Base-by-base conservation (phyloP, 176 grass and related monocot genomes). In the Areca catechu region DNA sequence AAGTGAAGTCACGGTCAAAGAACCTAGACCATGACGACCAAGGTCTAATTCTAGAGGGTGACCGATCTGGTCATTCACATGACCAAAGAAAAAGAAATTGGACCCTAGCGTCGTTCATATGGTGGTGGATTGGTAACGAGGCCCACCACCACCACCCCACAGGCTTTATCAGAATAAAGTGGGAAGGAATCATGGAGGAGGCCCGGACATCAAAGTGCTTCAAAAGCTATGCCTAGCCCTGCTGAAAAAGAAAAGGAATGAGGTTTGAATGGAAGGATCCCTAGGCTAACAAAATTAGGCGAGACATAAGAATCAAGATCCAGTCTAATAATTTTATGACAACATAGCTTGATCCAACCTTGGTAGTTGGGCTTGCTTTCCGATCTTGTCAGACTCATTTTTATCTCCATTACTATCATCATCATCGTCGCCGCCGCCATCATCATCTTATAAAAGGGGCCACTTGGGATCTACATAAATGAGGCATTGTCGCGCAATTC, bases 81-180 rank as follows among this genome's bases (percentile, higher is more conserved):
- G 34, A 43, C 34, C 12, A 43, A 43, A 43, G 34, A 43, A 43
- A 29, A 43, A 43, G 34, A 12, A 43, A 37, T 10, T 9, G 9
- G 34, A 37, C 34, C 34, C 34, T 37, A 37, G 34, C 34, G 1
- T 10, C 7, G 34, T 29, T 29, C 27, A 6, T 3, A 43, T 43
- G 34, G 34, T 12, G 34, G 34, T 14, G 34, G 34, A 14, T 12
- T 43, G 34, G 9, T 12, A 10, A 43, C 10, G 34, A 43, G 34
- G 7, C 34, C 34, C 34, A 43, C 34, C 34, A 30, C 28, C 2
- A 49, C 4, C 19, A 63, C 18, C 21, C 60, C 20, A 24, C 60
- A 50, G 60, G 19, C 60, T 63, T 63, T 63, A 14, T 63, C 20
- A 48, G 60, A 48, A 0, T 49, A 49, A 63, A 63, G 43, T 19